A percentile compares a stretch with the other conserved stretches of the same genome.
Evolutionary conservation across 768 basidiomycete species (phyloP).

Genomic region (Ramaria sp.): DNA sequence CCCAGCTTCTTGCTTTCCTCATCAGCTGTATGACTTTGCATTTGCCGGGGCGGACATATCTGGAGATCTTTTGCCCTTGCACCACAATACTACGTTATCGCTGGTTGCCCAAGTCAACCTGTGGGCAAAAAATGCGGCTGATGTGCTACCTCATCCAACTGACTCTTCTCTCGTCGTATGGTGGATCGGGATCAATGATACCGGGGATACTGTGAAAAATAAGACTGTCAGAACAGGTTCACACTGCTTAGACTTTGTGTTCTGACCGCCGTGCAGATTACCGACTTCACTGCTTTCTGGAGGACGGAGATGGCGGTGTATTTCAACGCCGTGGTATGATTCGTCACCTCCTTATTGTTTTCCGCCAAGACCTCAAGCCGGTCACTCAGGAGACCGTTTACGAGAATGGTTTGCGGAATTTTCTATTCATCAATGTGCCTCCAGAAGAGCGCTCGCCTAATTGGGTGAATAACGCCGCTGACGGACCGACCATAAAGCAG

Average conservation of each 20-base stretch:
- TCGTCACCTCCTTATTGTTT: neutral
- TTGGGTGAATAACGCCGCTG: constrained; percentile 24
- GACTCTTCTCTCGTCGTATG: constrained; percentile 37
- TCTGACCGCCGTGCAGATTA: constrained; percentile 24
- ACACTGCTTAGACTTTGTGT: neutral
- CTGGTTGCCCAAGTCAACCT: constrained; percentile 41
- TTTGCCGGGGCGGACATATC: constrained; percentile 44
- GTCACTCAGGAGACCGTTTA: constrained; percentile 28
- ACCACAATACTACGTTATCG: constrained; percentile 36
- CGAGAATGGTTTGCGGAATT: constrained; percentile 28
- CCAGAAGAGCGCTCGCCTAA: constrained; percentile 40
- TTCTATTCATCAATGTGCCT: constrained; percentile 49
- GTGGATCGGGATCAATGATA: constrained; percentile 55
- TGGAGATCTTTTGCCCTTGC: constrained; percentile 30
- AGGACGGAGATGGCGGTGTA: constrained; percentile 37
- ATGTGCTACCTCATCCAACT: constrained; percentile 33
- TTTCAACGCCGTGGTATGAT: constrained; percentile 37
- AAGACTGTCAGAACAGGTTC: constrained; percentile 13
- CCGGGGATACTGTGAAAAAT: constrained; percentile 37
- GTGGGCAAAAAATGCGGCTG: constrained; percentile 34
- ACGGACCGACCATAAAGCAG: constrained; percentile 25
- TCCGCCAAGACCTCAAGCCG: neutral
- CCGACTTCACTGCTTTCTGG: constrained; percentile 40
- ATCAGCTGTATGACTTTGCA: constrained; percentile 45
- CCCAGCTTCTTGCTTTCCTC: constrained; percentile 29